These are phyloP conservation scores for Teratosphaeria pseudoeucalypti DNA, from an alignment of 2,329 filamentous ascomycete genomes.

Conservation along the genomic window DNA sequence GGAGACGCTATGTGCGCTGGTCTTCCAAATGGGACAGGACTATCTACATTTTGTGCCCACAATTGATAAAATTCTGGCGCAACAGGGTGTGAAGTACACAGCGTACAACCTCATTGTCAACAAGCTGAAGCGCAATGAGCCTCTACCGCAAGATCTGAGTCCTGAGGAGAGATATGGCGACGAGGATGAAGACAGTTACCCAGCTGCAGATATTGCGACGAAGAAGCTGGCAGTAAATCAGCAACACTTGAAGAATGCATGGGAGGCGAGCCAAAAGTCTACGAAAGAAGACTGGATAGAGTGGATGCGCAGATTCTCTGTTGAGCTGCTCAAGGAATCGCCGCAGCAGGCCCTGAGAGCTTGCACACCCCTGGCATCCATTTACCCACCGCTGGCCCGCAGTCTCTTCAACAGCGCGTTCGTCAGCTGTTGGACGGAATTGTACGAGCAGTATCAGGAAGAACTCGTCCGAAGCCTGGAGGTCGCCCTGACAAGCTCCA, in stretches of 20 bases:
- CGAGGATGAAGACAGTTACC: slow-evolving; percentile 66
- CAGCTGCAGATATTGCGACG: slow-evolving; percentile 65
- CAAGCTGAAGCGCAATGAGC: slow-evolving; percentile 89
- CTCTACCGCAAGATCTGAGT: slow-evolving; percentile 87
- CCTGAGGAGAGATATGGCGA: slow-evolving; percentile 63
- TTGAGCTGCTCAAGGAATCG: slow-evolving; percentile 87
- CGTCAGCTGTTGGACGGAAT: slow-evolving; percentile 95
- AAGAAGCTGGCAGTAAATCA: slow-evolving; percentile 97
- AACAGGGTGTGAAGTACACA: slow-evolving; percentile 72
- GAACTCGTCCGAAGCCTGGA: slow-evolving; percentile 94
- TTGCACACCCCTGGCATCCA: slow-evolving; percentile 80
- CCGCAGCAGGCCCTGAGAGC: slow-evolving; percentile 91
- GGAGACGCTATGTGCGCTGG: slow-evolving; percentile 87
- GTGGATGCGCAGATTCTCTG: slow-evolving; percentile 94
- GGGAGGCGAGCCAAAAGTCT: slow-evolving; percentile 93
- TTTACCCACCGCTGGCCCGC: slow-evolving; percentile 81
- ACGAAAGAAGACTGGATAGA: slow-evolving; percentile 99
- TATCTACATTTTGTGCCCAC: slow-evolving; percentile 91
- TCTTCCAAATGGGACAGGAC: slow-evolving; percentile 91
- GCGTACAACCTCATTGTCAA: slow-evolving; percentile 89
- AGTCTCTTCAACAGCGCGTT: slow-evolving; percentile 98
- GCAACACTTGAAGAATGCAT: slow-evolving; percentile 90
- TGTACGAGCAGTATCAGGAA: slow-evolving; percentile 95
- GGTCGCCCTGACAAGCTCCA: slow-evolving; percentile 84
- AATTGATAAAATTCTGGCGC: slow-evolving; percentile 72